A percentile compares a stretch with the other conserved stretches of the same genome.
Conservation (phyloP, 805 yeast genomes). For the Candida maesae region DNA sequence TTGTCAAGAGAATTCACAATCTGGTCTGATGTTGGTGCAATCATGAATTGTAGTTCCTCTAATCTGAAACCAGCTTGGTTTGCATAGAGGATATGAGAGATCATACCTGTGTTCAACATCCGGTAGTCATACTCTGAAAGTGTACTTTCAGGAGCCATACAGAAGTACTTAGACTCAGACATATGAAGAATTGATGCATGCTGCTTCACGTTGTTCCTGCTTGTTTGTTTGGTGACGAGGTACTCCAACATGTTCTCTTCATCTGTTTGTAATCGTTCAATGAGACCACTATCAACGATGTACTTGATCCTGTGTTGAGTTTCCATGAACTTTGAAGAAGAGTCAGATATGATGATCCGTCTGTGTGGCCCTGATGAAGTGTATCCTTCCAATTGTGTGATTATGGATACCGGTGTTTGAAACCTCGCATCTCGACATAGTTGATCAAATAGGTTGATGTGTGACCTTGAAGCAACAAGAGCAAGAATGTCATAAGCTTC, state of each 20-base stretch:
- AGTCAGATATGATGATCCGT: slow-evolving; percentile 3
- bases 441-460: neutral
- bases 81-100: slow-evolving; percentile 3
- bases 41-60: slow-evolving; percentile 4
- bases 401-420: slow-evolving; percentile 1
- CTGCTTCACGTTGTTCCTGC: slow-evolving; percentile 2
- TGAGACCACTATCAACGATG: slow-evolving; percentile 11
- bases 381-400: slow-evolving; percentile 9
- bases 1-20: neutral
- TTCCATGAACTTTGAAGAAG: neutral
- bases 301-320: slow-evolving; percentile 12
- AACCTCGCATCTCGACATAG: neutral
- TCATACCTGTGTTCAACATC: slow-evolving; percentile 1
- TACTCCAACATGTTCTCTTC: slow-evolving; percentile 10
- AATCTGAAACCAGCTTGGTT: neutral
- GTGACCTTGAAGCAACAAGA: slow-evolving; percentile 2
- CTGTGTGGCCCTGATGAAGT: slow-evolving; percentile 4
- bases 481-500: slow-evolving; percentile 10
- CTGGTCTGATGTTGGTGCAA: slow-evolving; percentile 5
- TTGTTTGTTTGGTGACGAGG: neutral
- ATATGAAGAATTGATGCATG: slow-evolving; percentile 3
- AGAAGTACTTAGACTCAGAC: slow-evolving; percentile 12
- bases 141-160: slow-evolving; percentile 1
- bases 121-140: slow-evolving; percentile 4
- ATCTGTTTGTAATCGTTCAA: slow-evolving; percentile 1